Evolutionary conservation across 306 rosid species (phyloP).

Genomic region (Sphenostylis stenocarpa): DNA sequence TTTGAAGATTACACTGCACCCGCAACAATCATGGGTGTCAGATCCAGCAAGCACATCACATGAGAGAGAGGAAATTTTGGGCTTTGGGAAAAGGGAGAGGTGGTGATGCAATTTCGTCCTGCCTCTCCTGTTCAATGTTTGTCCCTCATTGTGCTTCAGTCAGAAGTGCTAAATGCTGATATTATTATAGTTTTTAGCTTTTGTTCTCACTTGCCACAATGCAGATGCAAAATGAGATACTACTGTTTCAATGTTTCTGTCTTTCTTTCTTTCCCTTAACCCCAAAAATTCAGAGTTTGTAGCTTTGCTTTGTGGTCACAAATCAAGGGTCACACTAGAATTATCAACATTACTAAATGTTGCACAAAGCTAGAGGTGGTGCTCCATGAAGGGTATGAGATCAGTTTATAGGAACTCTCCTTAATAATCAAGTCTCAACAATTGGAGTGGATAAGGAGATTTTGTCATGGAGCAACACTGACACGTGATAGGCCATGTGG

Average conservation of each 20-base stretch:
- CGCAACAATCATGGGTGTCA: conserved; percentile 69
- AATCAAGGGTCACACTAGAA: conserved; percentile 2
- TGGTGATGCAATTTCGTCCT: conserved; percentile 24
- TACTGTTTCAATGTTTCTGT: neutral
- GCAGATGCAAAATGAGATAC: conserved; percentile 9
- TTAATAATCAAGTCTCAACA: conserved; percentile 16
- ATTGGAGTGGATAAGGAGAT: conserved; percentile 30
- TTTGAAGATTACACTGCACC: conserved; percentile 40
- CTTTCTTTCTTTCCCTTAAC: neutral
- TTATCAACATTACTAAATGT: neutral
- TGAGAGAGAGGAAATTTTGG: conserved; percentile 29
- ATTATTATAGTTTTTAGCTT: conserved; percentile 21
- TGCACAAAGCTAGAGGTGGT: neutral
- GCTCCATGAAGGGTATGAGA: conserved; percentile 14
- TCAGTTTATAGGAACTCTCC: neutral
- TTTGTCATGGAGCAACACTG: conserved; percentile 40
- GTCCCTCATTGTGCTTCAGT: conserved; percentile 26
- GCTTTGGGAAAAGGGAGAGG: conserved; percentile 29
- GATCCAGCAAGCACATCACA: conserved; percentile 50
- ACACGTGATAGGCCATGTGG: conserved; percentile 63
- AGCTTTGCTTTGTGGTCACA: conserved; percentile 7
- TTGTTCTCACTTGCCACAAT: conserved; percentile 29
- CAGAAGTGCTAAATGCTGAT: neutral
- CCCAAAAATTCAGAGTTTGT: neutral
- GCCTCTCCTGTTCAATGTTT: conserved; percentile 28